Base-by-base conservation (phyloP, 805 yeast genomes). In the Huiozyma naganishii region DNA sequence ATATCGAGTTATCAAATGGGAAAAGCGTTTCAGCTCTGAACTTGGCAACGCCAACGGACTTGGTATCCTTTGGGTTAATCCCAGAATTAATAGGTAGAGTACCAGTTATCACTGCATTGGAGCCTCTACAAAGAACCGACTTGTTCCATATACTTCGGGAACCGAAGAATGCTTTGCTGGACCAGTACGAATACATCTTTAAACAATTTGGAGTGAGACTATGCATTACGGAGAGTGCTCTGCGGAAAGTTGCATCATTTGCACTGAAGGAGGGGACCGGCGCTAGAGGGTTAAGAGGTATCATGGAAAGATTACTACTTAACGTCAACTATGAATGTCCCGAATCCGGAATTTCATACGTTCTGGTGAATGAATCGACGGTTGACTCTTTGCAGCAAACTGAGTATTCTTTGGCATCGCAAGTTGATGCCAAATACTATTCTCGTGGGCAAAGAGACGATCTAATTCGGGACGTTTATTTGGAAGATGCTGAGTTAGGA, bases 51-150 rank as follows among this genome's bases (percentile, higher is more conserved):
- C 73, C 80, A 3, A 67, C 69, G 36, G 82, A 77, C 50, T 52
- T 77, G 30, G 69, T 70, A 1, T 51, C 69, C 30, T 77, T 58
- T 55, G 83, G 83, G 1, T 49, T 77, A 55, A 76, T 77, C 30
- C 82, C 83, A 0, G 83, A 77, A 52, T 56, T 77, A 4, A 65
- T 77, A 23, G 83, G 83, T 5, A 64, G 83, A 48, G 73, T 77
- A 8, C 82, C 83, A 1, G 63, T 74, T 2, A 64, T 76, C 3
- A 69, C 80, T 0, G 70, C 76, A 1, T 52, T 77, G 37, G 66
- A 68, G 38, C 70, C 76, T 5, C 57, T 77, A 35, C 60, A 71
- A 12, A 66, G 64, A 41, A 54, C 59, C 0, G 77, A 77, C 49
- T 55, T 77, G 23, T 65, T 66, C 35, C 63, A 71, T n/a, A 74